These are phyloP conservation scores for Phialophora macrospora DNA, from an alignment of 2,329 filamentous ascomycete species.

Conservation along the genomic window DNA sequence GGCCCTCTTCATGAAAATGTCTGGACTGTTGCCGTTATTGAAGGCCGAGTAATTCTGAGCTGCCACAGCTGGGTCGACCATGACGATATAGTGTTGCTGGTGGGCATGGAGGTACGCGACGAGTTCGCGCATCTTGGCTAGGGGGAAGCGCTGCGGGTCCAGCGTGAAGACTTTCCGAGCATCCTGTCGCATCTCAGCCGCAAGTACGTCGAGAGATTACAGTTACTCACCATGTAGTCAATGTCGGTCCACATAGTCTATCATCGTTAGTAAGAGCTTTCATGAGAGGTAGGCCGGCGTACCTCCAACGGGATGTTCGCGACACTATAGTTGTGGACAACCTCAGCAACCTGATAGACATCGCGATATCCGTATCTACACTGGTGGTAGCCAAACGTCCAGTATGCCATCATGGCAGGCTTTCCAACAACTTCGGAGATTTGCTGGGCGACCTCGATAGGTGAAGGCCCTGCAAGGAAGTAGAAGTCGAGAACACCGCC, in stretches of 20 bases:
- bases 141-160: constrained; percentile 45
- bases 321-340: constrained; percentile 50
- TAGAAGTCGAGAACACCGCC: constrained; percentile 78
- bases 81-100: constrained; percentile 73
- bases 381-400: constrained; percentile 66
- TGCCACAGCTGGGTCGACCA: constrained; percentile 68
- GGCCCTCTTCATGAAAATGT: constrained; percentile 50
- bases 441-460: constrained; percentile 63
- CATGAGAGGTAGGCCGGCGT: neutral
- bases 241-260: constrained; percentile 51
- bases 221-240: constrained; percentile 27
- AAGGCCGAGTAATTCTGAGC: constrained; percentile 60
- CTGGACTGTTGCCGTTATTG: constrained; percentile 60
- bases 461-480: constrained; percentile 65
- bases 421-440: constrained; percentile 63
- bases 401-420: constrained; percentile 68
- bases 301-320: constrained; percentile 48
- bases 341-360: constrained; percentile 51
- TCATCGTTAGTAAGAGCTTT: constrained; percentile 5
- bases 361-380: constrained; percentile 68
- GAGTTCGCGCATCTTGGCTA: constrained; percentile 63
- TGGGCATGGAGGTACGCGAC: constrained; percentile 69
- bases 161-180: constrained; percentile 46
- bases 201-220: constrained; percentile 22
- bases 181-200: constrained; percentile 8